These are phyloP conservation scores for Saccharomycopsis oosterbeekiorum DNA, from an alignment of 805 yeast genomes.

Conservation along the genomic window DNA sequence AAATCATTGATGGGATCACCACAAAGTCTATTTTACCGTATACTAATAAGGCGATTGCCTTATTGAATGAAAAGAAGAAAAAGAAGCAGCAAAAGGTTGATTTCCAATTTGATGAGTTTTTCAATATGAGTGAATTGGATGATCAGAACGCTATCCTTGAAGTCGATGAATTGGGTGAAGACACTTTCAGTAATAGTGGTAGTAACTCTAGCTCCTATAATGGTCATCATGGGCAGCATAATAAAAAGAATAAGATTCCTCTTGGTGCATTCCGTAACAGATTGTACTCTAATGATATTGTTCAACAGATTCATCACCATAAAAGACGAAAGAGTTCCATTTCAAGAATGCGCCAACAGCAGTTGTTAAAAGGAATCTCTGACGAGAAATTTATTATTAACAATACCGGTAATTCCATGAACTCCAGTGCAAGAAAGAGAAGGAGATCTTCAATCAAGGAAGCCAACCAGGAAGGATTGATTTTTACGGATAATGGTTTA, in stretches of 20 bases:
- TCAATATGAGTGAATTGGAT: constrained; percentile 82
- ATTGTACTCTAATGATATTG: constrained; percentile 31
- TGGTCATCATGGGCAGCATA: background rate
- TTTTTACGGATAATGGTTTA: constrained; percentile 67
- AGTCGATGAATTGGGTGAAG: constrained; percentile 35
- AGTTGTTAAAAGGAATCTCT: background rate
- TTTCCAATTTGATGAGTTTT: constrained; percentile 63
- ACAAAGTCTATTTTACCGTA: constrained; percentile 68
- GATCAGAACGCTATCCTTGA: constrained; percentile 32
- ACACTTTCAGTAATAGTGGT: constrained; percentile 22
- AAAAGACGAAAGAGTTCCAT: background rate
- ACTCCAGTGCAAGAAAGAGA: constrained; percentile 31
- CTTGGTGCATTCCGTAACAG: constrained; percentile 86
- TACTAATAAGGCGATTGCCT: constrained; percentile 1
- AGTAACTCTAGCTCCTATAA: background rate
- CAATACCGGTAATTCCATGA: background rate
- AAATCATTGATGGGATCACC: constrained; percentile 88
- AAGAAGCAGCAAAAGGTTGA: constrained; percentile 22
- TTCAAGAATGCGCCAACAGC: constrained; percentile 1
- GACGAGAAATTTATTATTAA: constrained; percentile 7
- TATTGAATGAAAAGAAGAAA: background rate
- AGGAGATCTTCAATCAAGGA: constrained; percentile 50
- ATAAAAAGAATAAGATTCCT: constrained; percentile 52
- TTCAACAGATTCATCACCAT: constrained; percentile 19
- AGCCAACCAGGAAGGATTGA: constrained; percentile 65